A percentile compares a stretch with the other conserved stretches of the same genome.
Evolutionary conservation across 805 yeast species (phyloP).

Genomic region (Cephaloascus fragrans): DNA sequence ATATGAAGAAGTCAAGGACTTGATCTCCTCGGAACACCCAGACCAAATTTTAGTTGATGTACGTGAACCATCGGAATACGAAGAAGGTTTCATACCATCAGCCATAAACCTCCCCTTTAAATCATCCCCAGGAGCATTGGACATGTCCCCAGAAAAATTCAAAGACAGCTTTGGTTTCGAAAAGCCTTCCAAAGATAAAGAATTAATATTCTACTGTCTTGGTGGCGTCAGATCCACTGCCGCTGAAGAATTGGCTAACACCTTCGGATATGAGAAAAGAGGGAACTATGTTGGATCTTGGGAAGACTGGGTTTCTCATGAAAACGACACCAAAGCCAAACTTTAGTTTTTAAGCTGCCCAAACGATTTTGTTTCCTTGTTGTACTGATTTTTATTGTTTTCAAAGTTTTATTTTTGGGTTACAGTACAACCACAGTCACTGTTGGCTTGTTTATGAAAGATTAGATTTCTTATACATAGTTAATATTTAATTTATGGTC

Average conservation of each 20-base stretch:
- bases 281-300: constrained; percentile 84
- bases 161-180: constrained; percentile 69
- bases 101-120: constrained; percentile 86
- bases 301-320: constrained; percentile 64
- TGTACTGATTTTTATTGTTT: no score
- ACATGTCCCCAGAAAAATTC: constrained; percentile 70
- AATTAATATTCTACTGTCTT: constrained; percentile 81
- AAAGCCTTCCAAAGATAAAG: constrained; percentile 65
- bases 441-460: no score
- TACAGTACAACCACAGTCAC: no score
- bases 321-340: no score
- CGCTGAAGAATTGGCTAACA: constrained; percentile 84
- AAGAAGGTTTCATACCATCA: constrained; percentile 70
- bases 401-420: no score
- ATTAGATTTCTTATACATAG: no score
- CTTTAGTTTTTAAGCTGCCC: no score
- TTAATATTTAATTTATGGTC: no score
- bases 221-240: constrained; percentile 89
- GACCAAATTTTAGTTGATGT: constrained; percentile 69
- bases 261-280: constrained; percentile 78
- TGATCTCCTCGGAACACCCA: constrained; percentile 35
- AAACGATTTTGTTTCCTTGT: no score
- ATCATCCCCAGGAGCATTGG: constrained; percentile 87
- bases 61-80: constrained; percentile 79
- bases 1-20: constrained; percentile 39